These are phyloP conservation scores for Eragrostis tef DNA, from an alignment of 202 grass and related monocot genomes.

Conservation along the genomic window DNA sequence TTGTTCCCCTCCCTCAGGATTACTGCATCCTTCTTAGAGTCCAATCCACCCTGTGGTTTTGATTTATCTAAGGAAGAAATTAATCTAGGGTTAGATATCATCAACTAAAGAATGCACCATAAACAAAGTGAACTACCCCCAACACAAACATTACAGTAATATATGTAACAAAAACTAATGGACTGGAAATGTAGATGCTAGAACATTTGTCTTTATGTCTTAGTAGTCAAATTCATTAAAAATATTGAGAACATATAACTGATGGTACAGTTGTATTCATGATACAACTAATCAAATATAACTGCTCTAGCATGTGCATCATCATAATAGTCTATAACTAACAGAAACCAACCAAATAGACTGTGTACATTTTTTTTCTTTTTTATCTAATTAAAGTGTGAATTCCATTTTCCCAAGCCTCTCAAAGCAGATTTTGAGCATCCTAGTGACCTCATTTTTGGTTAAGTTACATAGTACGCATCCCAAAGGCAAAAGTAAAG, in stretches of 20 bases:
- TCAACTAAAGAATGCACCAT: slow-evolving; percentile 38
- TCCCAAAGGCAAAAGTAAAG: not conserved
- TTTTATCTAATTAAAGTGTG: slow-evolving; percentile 1
- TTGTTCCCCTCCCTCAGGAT: slow-evolving; percentile 67
- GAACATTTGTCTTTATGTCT: slow-evolving; percentile 14
- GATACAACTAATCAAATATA: slow-evolving; percentile 24
- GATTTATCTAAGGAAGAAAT: slow-evolving; percentile 66
- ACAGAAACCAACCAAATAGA: not conserved
- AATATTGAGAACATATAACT: slow-evolving; percentile 29
- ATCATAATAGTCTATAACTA: not conserved
- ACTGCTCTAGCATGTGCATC: slow-evolving; percentile 8
- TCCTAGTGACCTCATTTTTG: not conserved
- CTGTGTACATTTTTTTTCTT: not conserved
- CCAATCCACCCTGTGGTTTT: slow-evolving; percentile 50
- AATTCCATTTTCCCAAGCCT: too few species aligned
- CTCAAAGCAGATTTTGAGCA: slow-evolving; percentile 13
- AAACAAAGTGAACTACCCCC: slow-evolving; percentile 13
- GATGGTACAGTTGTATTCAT: slow-evolving; percentile 2
- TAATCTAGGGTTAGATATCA: slow-evolving; percentile 40
- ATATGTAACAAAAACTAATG: slow-evolving; percentile 19
- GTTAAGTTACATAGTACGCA: slow-evolving; percentile 9
- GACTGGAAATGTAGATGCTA: slow-evolving; percentile 7
- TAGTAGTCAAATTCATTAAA: slow-evolving; percentile 10
- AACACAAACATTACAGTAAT: slow-evolving; percentile 24
- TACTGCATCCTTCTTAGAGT: slow-evolving; percentile 63